phyloP scores from a whole-genome alignment of 2,329 filamentous ascomycete genomes.

The Xylaria sp. region DNA sequence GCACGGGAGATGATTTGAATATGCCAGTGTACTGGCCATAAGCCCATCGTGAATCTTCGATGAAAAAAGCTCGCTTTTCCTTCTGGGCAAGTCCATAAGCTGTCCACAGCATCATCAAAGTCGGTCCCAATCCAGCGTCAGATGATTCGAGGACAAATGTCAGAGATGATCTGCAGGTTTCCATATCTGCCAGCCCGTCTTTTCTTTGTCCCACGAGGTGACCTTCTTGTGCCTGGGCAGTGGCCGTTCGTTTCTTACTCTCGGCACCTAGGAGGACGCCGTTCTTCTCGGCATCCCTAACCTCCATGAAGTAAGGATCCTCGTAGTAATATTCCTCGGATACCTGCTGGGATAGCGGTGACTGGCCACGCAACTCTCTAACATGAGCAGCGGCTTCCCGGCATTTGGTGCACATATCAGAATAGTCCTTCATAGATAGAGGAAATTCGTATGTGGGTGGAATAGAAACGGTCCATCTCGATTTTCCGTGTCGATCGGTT shows the following conservation, averaged over 20 bases:
- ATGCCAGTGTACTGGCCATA: constrained; percentile 81
- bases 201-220: constrained; percentile 61
- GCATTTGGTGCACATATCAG: constrained; percentile 75
- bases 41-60: constrained; percentile 85
- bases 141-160: constrained; percentile 81
- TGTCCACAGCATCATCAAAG: constrained; percentile 83
- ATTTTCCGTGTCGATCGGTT: constrained; percentile 70
- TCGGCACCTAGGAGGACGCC: constrained; percentile 67
- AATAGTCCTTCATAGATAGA: constrained; percentile 72
- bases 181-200: constrained; percentile 57
- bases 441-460: constrained; percentile 75
- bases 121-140: constrained; percentile 80
- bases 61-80: constrained; percentile 81
- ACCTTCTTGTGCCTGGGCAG: constrained; percentile 45
- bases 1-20: constrained; percentile 74
- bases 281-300: constrained; percentile 74
- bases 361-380: constrained; percentile 60
- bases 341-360: constrained; percentile 56
- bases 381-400: constrained; percentile 71
- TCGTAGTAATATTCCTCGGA: constrained; percentile 66
- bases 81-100: constrained; percentile 82
- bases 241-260: constrained; percentile 54
- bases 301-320: constrained; percentile 79
- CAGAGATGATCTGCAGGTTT: constrained; percentile 75
- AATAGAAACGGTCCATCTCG: constrained; percentile 85